phyloP scores from a whole-genome alignment of 306 rosid species.

The Begonia peltatifolia region DNA sequence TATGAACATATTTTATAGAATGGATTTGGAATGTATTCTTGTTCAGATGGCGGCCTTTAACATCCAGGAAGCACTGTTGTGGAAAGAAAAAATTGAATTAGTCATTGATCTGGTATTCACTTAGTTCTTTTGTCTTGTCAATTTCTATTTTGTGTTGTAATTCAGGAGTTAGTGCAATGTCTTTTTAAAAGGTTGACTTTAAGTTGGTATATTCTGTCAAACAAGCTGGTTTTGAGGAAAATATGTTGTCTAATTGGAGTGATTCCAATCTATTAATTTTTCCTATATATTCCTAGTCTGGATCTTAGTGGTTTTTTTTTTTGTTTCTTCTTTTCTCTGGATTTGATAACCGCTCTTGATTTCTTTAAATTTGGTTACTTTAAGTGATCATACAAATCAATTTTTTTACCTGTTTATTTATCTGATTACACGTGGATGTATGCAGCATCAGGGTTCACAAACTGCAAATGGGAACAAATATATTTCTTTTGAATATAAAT shows the following conservation, averaged over 20 bases:
- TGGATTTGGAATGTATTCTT: conserved; percentile 10
- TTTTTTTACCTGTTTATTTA: neutral
- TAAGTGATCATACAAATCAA: too few species aligned
- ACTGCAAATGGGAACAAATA: conserved; percentile 80
- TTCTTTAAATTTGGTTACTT: too few species aligned
- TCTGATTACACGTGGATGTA: conserved; percentile 8
- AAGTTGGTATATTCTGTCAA: too few species aligned
- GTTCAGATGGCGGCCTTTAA: conserved; percentile 97
- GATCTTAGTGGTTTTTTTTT: too few species aligned
- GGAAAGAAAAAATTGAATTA: conserved; percentile 87
- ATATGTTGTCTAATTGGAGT: too few species aligned
- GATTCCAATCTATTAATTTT: neutral
- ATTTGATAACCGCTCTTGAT: too few species aligned
- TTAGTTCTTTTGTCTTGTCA: neutral
- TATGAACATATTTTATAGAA: neutral
- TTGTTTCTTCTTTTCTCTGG: too few species aligned
- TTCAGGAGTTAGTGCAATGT: too few species aligned
- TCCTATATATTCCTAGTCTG: conserved; percentile 1
- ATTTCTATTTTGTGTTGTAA: neutral
- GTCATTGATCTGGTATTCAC: conserved; percentile 85
- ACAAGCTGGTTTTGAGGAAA: too few species aligned
- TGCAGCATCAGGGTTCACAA: conserved; percentile 96
- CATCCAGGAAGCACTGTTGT: conserved; percentile 89
- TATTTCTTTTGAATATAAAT: conserved; percentile 89
- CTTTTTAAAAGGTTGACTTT: too few species aligned